These are phyloP conservation scores for Ophiobolus disseminans DNA, from an alignment of 2,329 filamentous ascomycete genomes.

Conservation along the genomic window DNA sequence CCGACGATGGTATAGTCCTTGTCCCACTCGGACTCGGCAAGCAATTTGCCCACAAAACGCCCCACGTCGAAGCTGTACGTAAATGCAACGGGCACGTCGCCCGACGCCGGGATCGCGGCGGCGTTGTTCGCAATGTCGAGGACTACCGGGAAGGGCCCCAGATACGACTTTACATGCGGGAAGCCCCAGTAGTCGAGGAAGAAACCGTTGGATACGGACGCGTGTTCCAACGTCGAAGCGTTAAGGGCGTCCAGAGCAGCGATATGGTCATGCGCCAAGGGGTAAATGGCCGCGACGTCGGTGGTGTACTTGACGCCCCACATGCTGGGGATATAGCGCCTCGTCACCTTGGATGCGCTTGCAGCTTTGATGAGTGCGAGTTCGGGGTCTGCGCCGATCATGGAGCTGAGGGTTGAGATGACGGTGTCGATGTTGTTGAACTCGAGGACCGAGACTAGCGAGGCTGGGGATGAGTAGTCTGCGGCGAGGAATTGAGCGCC, in stretches of 20 bases:
- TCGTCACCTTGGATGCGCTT: conserved; percentile 12
- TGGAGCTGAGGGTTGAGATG: conserved; percentile 14
- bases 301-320: conserved; percentile 19
- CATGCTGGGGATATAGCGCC: conserved; percentile 23
- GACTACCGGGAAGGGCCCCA: conserved; percentile 1
- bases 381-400: conserved; percentile 6
- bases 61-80: conserved; percentile 22
- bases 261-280: background rate
- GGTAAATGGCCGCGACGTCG: conserved; percentile 4
- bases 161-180: conserved; percentile 11
- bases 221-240: conserved; percentile 9
- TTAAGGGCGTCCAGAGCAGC: background rate
- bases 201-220: conserved; percentile 13
- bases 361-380: conserved; percentile 18
- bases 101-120: conserved; percentile 21
- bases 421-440: conserved; percentile 16
- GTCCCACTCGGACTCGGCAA: conserved; percentile 41
- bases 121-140: conserved; percentile 18
- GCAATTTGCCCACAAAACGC: conserved; percentile 9
- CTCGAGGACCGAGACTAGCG: conserved; percentile 10
- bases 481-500: conserved; percentile 8
- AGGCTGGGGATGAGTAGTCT: conserved; percentile 13
- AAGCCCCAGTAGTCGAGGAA: conserved; percentile 18
- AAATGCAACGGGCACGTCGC: conserved; percentile 16
- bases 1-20: conserved; percentile 46